Conservation (phyloP, 768 basidiomycete genomes). For the Lentinula boryana region DNA sequence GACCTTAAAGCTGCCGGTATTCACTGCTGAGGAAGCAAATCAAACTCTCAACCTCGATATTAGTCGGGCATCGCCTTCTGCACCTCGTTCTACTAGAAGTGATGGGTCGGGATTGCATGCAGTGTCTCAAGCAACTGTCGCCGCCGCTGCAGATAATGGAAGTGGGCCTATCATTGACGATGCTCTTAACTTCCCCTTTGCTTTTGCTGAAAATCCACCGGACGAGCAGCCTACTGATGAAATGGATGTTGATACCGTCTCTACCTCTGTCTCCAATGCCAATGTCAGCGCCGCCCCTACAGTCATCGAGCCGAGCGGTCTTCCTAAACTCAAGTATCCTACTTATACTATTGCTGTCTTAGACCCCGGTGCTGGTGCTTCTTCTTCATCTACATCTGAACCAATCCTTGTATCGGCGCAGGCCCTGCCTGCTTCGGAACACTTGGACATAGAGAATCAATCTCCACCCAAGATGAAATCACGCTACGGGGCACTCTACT, state of each 20-base stretch:
- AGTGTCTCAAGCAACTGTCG: not conserved
- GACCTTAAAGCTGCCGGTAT: constrained; percentile 37
- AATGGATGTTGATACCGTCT: not conserved
- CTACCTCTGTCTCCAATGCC: not conserved
- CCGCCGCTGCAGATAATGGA: not conserved
- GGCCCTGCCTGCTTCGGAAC: not conserved
- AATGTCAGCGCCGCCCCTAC: not conserved
- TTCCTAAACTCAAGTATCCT: constrained; percentile 17
- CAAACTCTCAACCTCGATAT: constrained; percentile 21
- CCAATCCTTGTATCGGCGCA: not conserved
- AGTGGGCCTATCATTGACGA: not conserved
- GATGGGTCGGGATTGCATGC: not conserved
- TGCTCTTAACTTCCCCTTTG: not conserved
- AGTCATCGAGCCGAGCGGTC: not conserved
- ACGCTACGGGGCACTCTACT: too few relatives aligned
- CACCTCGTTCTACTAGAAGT: not conserved
- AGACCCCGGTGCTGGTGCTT: constrained; percentile 1
- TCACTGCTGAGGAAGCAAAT: constrained; percentile 41
- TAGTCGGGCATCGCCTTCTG: not conserved
- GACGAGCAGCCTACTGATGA: not conserved
- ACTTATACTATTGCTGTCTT: not conserved
- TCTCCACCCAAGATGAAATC: not conserved
- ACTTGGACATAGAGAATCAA: not conserved
- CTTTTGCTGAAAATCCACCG: not conserved
- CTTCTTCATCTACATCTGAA: not conserved